These are phyloP conservation scores for Voacanga thouarsii DNA, from an alignment of 257 asterid species.

Conservation along the genomic window DNA sequence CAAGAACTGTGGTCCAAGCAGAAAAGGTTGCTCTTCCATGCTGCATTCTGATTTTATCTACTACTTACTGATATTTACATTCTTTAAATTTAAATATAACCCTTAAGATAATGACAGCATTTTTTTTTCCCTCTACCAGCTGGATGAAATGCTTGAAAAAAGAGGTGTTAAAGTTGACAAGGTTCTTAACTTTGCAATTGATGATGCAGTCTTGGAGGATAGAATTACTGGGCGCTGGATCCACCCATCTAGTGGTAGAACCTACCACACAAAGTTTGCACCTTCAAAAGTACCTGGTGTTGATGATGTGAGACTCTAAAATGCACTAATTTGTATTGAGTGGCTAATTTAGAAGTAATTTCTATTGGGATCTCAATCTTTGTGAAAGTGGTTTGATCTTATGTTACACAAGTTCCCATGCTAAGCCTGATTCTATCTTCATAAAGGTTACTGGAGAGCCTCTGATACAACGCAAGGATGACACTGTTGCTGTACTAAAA, in stretches of 20 bases:
- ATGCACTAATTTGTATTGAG: not conserved
- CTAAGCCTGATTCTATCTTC: not conserved
- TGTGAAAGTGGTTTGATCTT: not conserved
- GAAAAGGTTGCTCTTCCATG: slow-evolving; percentile 53
- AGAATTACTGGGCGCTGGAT: slow-evolving; percentile 98
- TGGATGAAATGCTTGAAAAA: slow-evolving; percentile 90
- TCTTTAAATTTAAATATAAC: not conserved
- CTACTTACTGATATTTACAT: not conserved
- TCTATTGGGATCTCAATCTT: not conserved
- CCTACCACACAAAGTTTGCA: slow-evolving; percentile 80
- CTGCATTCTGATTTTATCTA: not conserved
- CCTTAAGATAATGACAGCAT: slow-evolving; percentile 8
- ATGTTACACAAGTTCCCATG: not conserved
- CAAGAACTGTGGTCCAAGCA: slow-evolving; percentile 91
- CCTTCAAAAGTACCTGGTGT: slow-evolving; percentile 75
- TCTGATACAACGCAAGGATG: slow-evolving; percentile 89
- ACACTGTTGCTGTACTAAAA: slow-evolving; percentile 85
- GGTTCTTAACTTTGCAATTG: slow-evolving; percentile 91
- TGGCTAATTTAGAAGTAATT: not conserved
- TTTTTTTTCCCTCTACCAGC: slow-evolving; percentile 40
- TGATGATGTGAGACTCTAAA: slow-evolving; percentile 61
- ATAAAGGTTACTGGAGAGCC: slow-evolving; percentile 68
- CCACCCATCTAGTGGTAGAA: slow-evolving; percentile 91
- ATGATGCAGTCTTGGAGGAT: slow-evolving; percentile 93
- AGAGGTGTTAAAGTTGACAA: slow-evolving; percentile 82